These are phyloP conservation scores for Clavispora phyllophila DNA, from an alignment of 805 yeast species.

Conservation along the genomic window DNA sequence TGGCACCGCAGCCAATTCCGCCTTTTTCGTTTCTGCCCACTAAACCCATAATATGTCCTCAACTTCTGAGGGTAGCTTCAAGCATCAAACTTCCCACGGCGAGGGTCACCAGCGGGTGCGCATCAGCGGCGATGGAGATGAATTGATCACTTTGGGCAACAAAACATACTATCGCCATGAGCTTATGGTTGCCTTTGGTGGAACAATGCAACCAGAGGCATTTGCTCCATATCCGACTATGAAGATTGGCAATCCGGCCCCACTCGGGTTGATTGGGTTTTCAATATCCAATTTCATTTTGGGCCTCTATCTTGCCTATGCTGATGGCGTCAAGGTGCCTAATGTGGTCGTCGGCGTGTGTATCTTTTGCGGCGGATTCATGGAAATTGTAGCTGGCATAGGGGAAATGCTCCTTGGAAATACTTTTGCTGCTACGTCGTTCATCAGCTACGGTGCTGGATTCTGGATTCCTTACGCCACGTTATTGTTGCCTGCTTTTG, in stretches of 20 bases:
- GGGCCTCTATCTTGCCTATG: slow-evolving; percentile 50
- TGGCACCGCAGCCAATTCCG: no score
- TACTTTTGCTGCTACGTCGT: slow-evolving; percentile 64
- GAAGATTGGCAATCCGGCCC: slow-evolving; percentile 57
- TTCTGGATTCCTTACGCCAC: slow-evolving; percentile 5
- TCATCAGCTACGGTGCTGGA: slow-evolving; percentile 43
- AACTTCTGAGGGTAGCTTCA: background rate
- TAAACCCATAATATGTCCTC: no score
- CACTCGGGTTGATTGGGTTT: slow-evolving; percentile 57
- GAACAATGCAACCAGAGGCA: slow-evolving; percentile 64
- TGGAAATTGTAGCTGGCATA: slow-evolving; percentile 58
- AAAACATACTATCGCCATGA: slow-evolving; percentile 10
- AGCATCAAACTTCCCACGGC: background rate
- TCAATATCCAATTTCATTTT: slow-evolving; percentile 59
- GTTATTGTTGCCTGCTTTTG: slow-evolving; percentile 2
- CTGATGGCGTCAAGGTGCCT: slow-evolving; percentile 47
- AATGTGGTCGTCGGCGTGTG: slow-evolving; percentile 55
- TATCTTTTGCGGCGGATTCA: slow-evolving; percentile 57
- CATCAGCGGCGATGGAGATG: slow-evolving; percentile 29
- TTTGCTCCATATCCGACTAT: slow-evolving; percentile 38
- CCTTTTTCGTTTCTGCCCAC: no score
- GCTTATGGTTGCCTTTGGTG: slow-evolving; percentile 59
- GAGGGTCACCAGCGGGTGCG: slow-evolving; percentile 4
- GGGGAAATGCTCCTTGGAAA: slow-evolving; percentile 63
- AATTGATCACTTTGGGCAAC: slow-evolving; percentile 2